Evolutionary conservation across 495 filamentous ascomycete species (phyloP), one percentile per base, ranked within the genome.

Genomic region (Neurospora sp.): DNA sequence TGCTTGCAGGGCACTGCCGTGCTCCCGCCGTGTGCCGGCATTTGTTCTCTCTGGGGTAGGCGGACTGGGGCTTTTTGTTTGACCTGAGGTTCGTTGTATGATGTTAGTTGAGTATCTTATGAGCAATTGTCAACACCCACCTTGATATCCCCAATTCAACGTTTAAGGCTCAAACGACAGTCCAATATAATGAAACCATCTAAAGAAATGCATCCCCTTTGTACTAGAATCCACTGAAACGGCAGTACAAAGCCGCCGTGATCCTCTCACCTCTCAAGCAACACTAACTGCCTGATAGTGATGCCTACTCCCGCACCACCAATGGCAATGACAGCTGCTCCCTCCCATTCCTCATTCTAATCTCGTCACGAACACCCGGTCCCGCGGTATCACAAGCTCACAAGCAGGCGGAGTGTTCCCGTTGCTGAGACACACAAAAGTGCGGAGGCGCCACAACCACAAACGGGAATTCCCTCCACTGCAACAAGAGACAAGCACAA

Each of bases 361-460:
- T 61, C 27, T 61, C 53, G 14, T 61, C 53, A 31, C 14, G 27
- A 61, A 61, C 22, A 61, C 14, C 53, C 53, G 53, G 0, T 61
- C 53, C 53, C 53, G 22, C 53, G 27, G 53, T 61, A 18, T 16
- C 53, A 61, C 53, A 35, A 9, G 22, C 12, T 16, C 53, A 61
- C 53, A 35, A 9, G 22, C 12, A 61, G 14, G 27, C 27, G 27
- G 6, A 61, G 53, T 35, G 22, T 35, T 18, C 27, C 53, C 6
- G 22, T 35, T 35, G 5, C 53, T 61, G 27, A 61, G 53, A 61
- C 53, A 35, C 14, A 61, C 27, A 35, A 31, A 61, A 61, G 12
- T 31, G 53, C 53, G 53, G 53, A 61, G 53, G 27, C 53, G 53
- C 53, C 53, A 35, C 53, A 61, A 61, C 12, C 27, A 61, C 53